Conservation (phyloP, 441 rosid genomes). For the Pelargonium myrrhifolium region DNA sequence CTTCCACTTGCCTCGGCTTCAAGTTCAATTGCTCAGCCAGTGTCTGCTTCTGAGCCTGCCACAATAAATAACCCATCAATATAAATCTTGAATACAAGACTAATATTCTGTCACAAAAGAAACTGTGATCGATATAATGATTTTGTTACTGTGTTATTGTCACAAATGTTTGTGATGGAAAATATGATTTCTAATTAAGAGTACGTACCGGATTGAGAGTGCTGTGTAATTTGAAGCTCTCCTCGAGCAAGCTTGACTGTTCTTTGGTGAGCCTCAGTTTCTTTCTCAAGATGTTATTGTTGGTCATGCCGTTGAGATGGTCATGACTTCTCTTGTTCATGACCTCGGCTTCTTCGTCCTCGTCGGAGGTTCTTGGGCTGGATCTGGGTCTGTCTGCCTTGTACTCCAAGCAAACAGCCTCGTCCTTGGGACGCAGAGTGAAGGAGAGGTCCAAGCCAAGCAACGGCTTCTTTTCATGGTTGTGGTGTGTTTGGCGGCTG, state of each 20-base stretch:
- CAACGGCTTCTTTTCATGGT: not conserved
- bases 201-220: conserved; percentile 36
- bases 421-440: not conserved
- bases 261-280: conserved; percentile 41
- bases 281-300: conserved; percentile 19
- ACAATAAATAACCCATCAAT: not conserved
- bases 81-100: too few relatives aligned
- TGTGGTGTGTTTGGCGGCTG: too few relatives aligned
- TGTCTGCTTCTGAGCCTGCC: conserved; percentile 39
- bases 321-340: not conserved
- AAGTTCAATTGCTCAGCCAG: conserved; percentile 37
- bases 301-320: not conserved
- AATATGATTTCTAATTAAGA: too few relatives aligned
- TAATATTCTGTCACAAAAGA: too few relatives aligned
- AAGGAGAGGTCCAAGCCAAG: not conserved
- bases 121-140: too few relatives aligned
- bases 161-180: too few relatives aligned
- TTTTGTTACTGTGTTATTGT: too few relatives aligned
- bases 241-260: conserved; percentile 36
- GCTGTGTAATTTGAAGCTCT: conserved; percentile 32
- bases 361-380: not conserved
- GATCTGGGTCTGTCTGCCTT: not conserved
- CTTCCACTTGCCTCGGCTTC: conserved; percentile 35
- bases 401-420: not conserved
- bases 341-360: not conserved